These are phyloP conservation scores for Aspergillus quadricinctus DNA, from an alignment of 2,329 filamentous ascomycete genomes.

Conservation along the genomic window DNA sequence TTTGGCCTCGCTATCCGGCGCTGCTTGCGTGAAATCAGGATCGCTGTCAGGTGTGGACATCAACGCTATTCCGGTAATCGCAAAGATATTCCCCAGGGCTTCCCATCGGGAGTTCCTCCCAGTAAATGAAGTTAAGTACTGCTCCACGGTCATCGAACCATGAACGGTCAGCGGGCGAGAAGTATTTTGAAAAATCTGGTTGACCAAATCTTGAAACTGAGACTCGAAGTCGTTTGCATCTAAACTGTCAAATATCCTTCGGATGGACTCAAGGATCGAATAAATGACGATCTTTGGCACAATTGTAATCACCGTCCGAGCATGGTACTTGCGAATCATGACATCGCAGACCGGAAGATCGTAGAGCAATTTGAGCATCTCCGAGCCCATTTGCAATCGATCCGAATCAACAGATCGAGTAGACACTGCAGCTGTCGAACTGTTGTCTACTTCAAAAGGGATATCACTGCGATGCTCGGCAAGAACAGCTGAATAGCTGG, in stretches of 20 bases:
- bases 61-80: conserved; percentile 34
- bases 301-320: conserved; percentile 16
- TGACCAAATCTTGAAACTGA: conserved; percentile 23
- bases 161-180: conserved; percentile 22
- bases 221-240: conserved; percentile 19
- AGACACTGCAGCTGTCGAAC: conserved; percentile 12
- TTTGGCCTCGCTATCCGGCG: conserved; percentile 19
- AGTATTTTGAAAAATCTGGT: conserved; percentile 29
- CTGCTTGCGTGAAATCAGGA: conserved; percentile 22
- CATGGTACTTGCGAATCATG: conserved; percentile 25
- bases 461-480: conserved; percentile 32
- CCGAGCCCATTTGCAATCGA: conserved; percentile 27
- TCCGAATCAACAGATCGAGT: conserved; percentile 20
- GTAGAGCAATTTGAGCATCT: conserved; percentile 27
- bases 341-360: conserved; percentile 21
- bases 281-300: conserved; percentile 24
- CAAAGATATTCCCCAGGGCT: conserved; percentile 37
- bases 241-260: conserved; percentile 22
- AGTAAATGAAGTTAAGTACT: conserved; percentile 28
- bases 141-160: conserved; percentile 26
- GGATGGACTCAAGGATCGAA: conserved; percentile 23
- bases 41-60: conserved; percentile 28
- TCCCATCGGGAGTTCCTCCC: conserved; percentile 39
- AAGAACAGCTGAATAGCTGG: conserved; percentile 32
- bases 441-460: conserved; percentile 26